Evolutionary conservation across 805 yeast species (phyloP).

Genomic region (Debaryomyces castellii): DNA sequence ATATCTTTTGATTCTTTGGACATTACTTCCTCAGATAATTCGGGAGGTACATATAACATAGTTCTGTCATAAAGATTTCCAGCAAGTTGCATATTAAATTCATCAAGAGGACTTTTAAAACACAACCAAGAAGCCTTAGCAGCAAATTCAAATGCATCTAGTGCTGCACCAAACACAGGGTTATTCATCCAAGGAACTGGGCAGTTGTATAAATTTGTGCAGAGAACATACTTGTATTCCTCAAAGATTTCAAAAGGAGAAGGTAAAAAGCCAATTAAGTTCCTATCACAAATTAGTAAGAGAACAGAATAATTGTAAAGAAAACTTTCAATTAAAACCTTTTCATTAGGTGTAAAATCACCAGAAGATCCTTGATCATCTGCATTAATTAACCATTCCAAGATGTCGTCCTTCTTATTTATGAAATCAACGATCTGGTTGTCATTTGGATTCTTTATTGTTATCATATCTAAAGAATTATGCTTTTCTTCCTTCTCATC

Average conservation of each 20-base stretch:
- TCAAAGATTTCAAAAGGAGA: slow-evolving; percentile 6
- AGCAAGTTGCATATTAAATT: neutral
- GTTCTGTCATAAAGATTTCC: neutral
- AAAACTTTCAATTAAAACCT: slow-evolving; percentile 2
- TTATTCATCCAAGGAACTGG: slow-evolving; percentile 4
- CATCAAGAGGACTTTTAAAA: slow-evolving; percentile 1
- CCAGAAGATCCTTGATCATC: neutral
- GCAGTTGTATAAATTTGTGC: neutral
- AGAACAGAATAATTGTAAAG: slow-evolving; percentile 4
- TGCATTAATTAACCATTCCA: neutral
- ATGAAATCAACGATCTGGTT: too few relatives aligned
- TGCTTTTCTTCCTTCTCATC: too few relatives aligned
- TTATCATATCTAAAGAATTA: neutral
- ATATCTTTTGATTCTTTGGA: neutral
- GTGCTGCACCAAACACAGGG: slow-evolving; percentile 5
- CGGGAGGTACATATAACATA: neutral
- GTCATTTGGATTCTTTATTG: neutral
- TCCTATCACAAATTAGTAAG: slow-evolving; percentile 1
- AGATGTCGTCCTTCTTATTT: neutral
- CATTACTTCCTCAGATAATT: neutral
- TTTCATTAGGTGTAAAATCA: slow-evolving; percentile 1
- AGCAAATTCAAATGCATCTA: slow-evolving; percentile 5
- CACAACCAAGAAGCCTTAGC: slow-evolving; percentile 7
- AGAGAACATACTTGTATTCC: slow-evolving; percentile 1
- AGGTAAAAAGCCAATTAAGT: neutral